A percentile compares a stretch with the other conserved stretches of the same genome.
These are phyloP conservation scores for Paraconiothyrium sp. DNA, from an alignment of 2,329 filamentous ascomycete genomes.

Conservation along the genomic window DNA sequence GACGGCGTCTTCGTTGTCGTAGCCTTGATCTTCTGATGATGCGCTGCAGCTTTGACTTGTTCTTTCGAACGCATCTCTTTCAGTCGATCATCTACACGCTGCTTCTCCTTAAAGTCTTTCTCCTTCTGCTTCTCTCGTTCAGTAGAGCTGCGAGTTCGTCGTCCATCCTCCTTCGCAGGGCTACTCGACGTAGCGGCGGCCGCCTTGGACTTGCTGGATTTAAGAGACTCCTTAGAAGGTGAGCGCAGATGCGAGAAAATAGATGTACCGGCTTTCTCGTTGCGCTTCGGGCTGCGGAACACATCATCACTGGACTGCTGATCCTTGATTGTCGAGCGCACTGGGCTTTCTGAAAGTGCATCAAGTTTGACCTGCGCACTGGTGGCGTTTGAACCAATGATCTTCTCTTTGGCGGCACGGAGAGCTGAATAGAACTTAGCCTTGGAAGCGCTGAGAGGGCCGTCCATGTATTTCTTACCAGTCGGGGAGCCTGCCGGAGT, in stretches of 20 bases:
- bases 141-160: conserved; percentile 67
- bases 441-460: conserved; percentile 89
- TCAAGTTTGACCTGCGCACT: conserved; percentile 69
- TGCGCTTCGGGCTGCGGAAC: conserved; percentile 45
- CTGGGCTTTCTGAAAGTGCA: conserved; percentile 52
- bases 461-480: conserved; percentile 69
- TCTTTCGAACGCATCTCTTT: conserved; percentile 76
- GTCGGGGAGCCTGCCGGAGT: conserved; percentile 66
- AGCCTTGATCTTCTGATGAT: conserved; percentile 52
- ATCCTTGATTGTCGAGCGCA: conserved; percentile 35
- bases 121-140: conserved; percentile 68
- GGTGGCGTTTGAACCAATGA: conserved; percentile 75
- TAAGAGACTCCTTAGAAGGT: conserved; percentile 47
- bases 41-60: conserved; percentile 68
- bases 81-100: conserved; percentile 69
- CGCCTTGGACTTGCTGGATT: conserved; percentile 40
- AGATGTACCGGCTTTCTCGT: conserved; percentile 37
- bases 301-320: conserved; percentile 45
- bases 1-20: conserved; percentile 61
- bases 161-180: conserved; percentile 46
- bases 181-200: conserved; percentile 35
- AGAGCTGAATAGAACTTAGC: conserved; percentile 91
- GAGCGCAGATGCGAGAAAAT: conserved; percentile 49
- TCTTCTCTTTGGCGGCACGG: conserved; percentile 84
- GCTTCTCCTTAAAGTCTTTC: conserved; percentile 68